Evolutionary conservation across 2,329 filamentous ascomycete species (phyloP).

Genomic region (Lojkania enalia): DNA sequence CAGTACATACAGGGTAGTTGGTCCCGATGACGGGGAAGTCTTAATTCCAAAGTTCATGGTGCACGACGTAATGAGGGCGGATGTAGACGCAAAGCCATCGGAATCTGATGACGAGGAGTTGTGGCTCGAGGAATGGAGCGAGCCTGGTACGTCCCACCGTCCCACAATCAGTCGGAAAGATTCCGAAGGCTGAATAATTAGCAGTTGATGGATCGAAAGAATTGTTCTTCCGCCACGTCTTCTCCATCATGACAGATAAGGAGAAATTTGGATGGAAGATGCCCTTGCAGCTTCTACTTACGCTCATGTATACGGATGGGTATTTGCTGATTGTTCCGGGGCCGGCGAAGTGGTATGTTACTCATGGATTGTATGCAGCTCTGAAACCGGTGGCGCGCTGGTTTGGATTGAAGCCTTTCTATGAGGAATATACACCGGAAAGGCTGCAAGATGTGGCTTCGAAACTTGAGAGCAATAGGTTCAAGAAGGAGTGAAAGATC

Average conservation of each 20-base stretch:
- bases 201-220: constrained; percentile 17
- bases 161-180: too few relatives aligned
- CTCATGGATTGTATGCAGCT: constrained; percentile 11
- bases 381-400: constrained; percentile 2
- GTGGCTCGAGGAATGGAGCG: constrained; percentile 12
- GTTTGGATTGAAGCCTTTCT: constrained; percentile 14
- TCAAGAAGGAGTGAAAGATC: neutral
- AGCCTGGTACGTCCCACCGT: constrained; percentile 11
- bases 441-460: constrained; percentile 3
- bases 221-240: constrained; percentile 13
- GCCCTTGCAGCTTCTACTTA: constrained; percentile 13
- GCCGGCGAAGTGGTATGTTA: constrained; percentile 11
- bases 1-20: constrained; percentile 4
- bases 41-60: constrained; percentile 9
- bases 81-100: constrained; percentile 1
- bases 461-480: neutral
- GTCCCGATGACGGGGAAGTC: constrained; percentile 13
- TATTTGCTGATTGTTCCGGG: constrained; percentile 10
- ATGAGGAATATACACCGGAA: constrained; percentile 14
- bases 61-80: constrained; percentile 13
- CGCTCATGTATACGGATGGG: constrained; percentile 10
- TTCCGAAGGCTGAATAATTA: neutral
- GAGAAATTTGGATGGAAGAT: constrained; percentile 15
- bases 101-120: constrained; percentile 10
- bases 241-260: constrained; percentile 8